Percentiles rank a stretch among this genome's conserved stretches.
phyloP scores from a whole-genome alignment of 2,329 filamentous ascomycete genomes.

The Daldinia sp. region DNA sequence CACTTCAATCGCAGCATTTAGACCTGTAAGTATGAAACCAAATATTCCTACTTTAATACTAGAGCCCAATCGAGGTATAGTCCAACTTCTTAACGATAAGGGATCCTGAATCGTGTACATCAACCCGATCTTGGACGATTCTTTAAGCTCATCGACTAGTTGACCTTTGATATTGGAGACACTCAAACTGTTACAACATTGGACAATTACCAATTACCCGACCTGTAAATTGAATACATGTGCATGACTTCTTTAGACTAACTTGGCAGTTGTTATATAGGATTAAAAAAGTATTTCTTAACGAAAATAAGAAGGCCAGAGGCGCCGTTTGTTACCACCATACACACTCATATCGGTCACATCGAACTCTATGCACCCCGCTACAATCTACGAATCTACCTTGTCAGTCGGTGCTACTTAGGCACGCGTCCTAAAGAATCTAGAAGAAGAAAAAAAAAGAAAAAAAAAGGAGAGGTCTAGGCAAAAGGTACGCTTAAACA shows the following conservation, averaged over 20 bases:
- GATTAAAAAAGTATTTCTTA: neutral
- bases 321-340: slow-evolving; percentile 3
- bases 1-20: slow-evolving; percentile 14
- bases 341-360: neutral
- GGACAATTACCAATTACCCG: neutral
- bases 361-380: slow-evolving; percentile 17
- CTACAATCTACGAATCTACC: slow-evolving; percentile 11
- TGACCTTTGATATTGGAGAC: neutral
- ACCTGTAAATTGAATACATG: neutral
- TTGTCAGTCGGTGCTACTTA: slow-evolving; percentile 3
- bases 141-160: slow-evolving; percentile 3
- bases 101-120: slow-evolving; percentile 12
- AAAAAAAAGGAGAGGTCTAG: too few relatives aligned
- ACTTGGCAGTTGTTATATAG: slow-evolving; percentile 14
- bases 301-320: slow-evolving; percentile 7
- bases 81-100: slow-evolving; percentile 12
- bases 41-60: slow-evolving; percentile 1
- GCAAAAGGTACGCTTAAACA: slow-evolving; percentile 18
- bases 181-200: neutral
- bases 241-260: slow-evolving; percentile 8
- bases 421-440: neutral
- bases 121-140: slow-evolving; percentile 7
- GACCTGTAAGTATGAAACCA: neutral
- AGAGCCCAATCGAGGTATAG: slow-evolving; percentile 21
- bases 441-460: too few relatives aligned